These are phyloP conservation scores for Chimonanthus praecox DNA, from an alignment of 164 flowering plant genomes.

Conservation along the genomic window DNA sequence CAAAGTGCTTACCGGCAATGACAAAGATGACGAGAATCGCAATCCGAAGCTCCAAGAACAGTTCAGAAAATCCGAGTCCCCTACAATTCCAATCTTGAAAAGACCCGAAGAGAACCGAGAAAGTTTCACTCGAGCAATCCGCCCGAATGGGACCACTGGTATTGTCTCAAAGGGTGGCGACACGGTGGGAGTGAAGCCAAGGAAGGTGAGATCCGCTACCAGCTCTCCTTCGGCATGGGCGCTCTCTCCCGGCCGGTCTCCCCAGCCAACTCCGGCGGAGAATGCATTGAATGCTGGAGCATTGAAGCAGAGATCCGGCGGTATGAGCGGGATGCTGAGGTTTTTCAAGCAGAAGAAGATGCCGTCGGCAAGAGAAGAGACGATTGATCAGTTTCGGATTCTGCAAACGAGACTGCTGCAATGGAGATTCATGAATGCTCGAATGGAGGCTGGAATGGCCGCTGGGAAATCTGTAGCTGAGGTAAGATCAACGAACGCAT, in stretches of 20 bases:
- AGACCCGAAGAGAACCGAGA: slow-evolving; percentile 7
- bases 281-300: background rate
- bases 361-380: slow-evolving; percentile 29
- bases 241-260: slow-evolving; percentile 54
- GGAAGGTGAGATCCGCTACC: slow-evolving; percentile 17
- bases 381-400: slow-evolving; percentile 37
- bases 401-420: slow-evolving; percentile 51
- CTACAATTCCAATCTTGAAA: background rate
- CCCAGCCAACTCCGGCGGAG: slow-evolving; percentile 5
- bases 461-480: slow-evolving; percentile 29
- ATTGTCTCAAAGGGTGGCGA: background rate
- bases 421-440: slow-evolving; percentile 72
- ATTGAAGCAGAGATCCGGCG: slow-evolving; percentile 13
- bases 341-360: slow-evolving; percentile 50
- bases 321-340: slow-evolving; percentile 45
- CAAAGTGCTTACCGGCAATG: slow-evolving; percentile 7
- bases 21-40: slow-evolving; percentile 8
- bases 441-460: slow-evolving; percentile 37
- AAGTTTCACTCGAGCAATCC: slow-evolving; percentile 5
- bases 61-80: background rate
- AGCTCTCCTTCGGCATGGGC: slow-evolving; percentile 77
- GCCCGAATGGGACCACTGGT: slow-evolving; percentile 4
- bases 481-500: slow-evolving; percentile 28
- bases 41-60: background rate
- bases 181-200: background rate